Base-by-base conservation (phyloP, 352 stramenopile genomes). In the Phytophthora hibernalis region DNA sequence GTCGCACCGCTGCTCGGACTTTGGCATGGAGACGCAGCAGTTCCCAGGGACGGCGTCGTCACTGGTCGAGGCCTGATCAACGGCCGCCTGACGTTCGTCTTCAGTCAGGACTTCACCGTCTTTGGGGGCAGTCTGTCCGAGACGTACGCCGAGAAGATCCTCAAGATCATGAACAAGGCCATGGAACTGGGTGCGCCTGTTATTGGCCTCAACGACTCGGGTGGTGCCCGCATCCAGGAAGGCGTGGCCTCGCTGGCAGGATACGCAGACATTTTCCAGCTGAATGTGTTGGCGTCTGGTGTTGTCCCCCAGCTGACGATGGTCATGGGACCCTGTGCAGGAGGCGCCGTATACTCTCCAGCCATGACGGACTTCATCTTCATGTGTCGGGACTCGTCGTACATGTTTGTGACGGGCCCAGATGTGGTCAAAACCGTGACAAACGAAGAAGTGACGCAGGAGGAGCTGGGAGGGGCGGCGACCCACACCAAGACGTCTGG, bases 301-400 rank as follows among this genome's bases (percentile, higher is more conserved):
- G 91, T 98, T 5, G 88, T 99, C 59, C 97, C 97, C 43, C 97
- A 99, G 80, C 89, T 99, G 31, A 98, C 93, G 9, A 88, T 99
- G 68, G 92, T 99, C 62, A 99, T 99, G 97, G 97, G 97, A 18
- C 97, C 97, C 3, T 99, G 97, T 77, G 97, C 97, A 28, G 96
- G 96, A 62, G 95, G 95, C 48, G 95, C 93, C 26, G 92, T 98
- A 22, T 98, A 98, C 74, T 98, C 91, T 53, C 97, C 97, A 8
- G 97, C 97, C 45, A 98, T 99, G 89, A 99, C 97, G 3, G 97
- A 99, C 78, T 99, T 99, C 68, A 99, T 98, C 51, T 99, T 99
- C 78, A 99, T 99, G 97, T 99, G 68, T 15, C 90, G 96, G 61
- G 77, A 98, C 54, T 98, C 96, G 16, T 98, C 90, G 24, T 99